A percentile compares a stretch with the other conserved stretches of the same genome.
These are phyloP conservation scores for Kwoniella sp. DNA, from an alignment of 768 basidiomycete genomes.

Conservation along the genomic window DNA sequence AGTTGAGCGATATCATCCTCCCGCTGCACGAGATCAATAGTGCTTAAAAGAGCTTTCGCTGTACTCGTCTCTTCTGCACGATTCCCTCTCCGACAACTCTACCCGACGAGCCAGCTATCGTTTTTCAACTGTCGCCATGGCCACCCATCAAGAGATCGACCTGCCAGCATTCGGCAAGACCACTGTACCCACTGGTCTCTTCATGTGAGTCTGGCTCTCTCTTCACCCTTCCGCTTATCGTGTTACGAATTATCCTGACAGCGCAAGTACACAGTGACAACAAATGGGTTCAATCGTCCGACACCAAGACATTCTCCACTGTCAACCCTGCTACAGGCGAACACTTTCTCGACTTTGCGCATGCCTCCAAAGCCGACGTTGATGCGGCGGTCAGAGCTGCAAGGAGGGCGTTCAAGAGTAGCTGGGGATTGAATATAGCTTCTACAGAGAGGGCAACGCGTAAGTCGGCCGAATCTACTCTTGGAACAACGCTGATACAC, in stretches of 20 bases:
- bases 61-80: not conserved
- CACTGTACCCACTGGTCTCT: constrained; percentile 12
- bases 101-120: not conserved
- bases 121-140: not conserved
- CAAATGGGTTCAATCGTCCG: constrained; percentile 11
- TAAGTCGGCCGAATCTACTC: not conserved
- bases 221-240: not conserved
- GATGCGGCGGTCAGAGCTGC: constrained; percentile 66
- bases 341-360: constrained; percentile 58
- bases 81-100: not conserved
- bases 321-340: constrained; percentile 65
- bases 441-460: constrained; percentile 46
- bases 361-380: constrained; percentile 69
- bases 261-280: not conserved
- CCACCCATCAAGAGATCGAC: not conserved
- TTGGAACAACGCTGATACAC: constrained; percentile 52
- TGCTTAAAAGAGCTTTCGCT: not conserved
- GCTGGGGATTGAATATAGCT: constrained; percentile 54
- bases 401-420: constrained; percentile 55
- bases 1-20: not conserved
- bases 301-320: constrained; percentile 49
- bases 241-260: not conserved
- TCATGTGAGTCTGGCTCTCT: constrained; percentile 16
- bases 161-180: constrained; percentile 4
- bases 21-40: not conserved